phyloP scores from a whole-genome alignment of 2,329 filamentous ascomycete genomes.

The Penicillium glabrum region DNA sequence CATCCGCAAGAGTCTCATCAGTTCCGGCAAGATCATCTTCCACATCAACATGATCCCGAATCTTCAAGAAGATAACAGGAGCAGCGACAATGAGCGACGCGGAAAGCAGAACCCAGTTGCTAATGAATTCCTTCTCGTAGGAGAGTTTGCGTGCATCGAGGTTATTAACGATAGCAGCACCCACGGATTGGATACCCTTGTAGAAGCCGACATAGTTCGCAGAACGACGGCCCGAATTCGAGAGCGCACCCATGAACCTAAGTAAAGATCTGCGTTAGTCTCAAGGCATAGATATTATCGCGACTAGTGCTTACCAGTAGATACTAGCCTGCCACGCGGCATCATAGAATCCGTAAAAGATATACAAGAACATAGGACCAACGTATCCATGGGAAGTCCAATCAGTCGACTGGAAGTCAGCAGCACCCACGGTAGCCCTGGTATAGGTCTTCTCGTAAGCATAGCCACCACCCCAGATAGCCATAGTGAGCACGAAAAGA shows the following conservation, averaged over 20 bases:
- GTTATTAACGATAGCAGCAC: constrained; percentile 56
- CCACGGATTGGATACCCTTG: constrained; percentile 81
- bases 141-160: constrained; percentile 4
- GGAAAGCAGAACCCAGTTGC: constrained; percentile 6
- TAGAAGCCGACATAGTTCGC: constrained; percentile 87
- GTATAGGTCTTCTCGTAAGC: constrained; percentile 66
- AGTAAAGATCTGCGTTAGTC: background rate
- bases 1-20: constrained; percentile 11
- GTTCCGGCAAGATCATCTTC: constrained; percentile 9
- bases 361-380: constrained; percentile 80
- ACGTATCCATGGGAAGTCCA: constrained; percentile 67
- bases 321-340: constrained; percentile 82
- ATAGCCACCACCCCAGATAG: constrained; percentile 77
- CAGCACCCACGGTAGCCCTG: constrained; percentile 33
- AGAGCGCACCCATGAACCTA: constrained; percentile 83
- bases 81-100: constrained; percentile 7
- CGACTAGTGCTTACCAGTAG: constrained; percentile 66
- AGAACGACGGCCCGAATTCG: constrained; percentile 86
- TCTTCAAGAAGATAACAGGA: constrained; percentile 10
- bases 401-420: constrained; percentile 44
- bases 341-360: constrained; percentile 85
- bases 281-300: background rate
- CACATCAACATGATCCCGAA: constrained; percentile 9
- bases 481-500: constrained; percentile 70
- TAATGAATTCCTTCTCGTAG: constrained; percentile 6